Conservation (phyloP, 202 grass and related monocot genomes). For the Digitaria exilis region DNA sequence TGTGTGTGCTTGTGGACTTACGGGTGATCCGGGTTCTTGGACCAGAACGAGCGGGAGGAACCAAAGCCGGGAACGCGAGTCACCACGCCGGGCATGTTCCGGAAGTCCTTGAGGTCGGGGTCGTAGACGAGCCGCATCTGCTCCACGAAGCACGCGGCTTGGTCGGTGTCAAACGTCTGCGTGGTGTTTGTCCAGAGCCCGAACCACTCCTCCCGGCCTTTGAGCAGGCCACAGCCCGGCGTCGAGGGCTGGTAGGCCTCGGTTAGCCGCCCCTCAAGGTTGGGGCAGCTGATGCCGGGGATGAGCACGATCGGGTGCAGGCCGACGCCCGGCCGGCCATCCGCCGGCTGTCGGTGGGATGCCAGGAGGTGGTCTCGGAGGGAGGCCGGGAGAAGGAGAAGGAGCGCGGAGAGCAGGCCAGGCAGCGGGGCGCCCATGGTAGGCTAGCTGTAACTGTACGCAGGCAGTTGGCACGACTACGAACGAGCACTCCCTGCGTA, state of each 20-base stretch:
- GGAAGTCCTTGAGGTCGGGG: slow-evolving; percentile 46
- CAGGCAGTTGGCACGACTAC: too few relatives aligned
- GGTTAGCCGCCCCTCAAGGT: slow-evolving; percentile 56
- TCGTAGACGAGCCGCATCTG: slow-evolving; percentile 54
- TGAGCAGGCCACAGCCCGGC: background rate
- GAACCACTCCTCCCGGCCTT: slow-evolving; percentile 38
- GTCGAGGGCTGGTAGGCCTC: slow-evolving; percentile 50
- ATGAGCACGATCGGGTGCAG: slow-evolving; percentile 54
- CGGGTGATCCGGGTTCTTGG: slow-evolving; percentile 31
- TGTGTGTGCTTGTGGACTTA: slow-evolving; percentile 20
- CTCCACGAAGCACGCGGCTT: slow-evolving; percentile 46
- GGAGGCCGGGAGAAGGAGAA: too few relatives aligned
- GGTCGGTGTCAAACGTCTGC: too few relatives aligned
- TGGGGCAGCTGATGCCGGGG: slow-evolving; percentile 41
- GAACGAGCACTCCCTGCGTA: too few relatives aligned
- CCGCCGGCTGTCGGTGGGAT: too few relatives aligned
- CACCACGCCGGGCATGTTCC: slow-evolving; percentile 43
- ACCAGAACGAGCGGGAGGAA: slow-evolving; percentile 23
- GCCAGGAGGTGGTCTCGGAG: too few relatives aligned
- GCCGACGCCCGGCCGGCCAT: background rate
- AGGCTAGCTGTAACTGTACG: too few relatives aligned
- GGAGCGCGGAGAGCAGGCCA: too few relatives aligned
- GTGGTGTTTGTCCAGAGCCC: slow-evolving; percentile 34
- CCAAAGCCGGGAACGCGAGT: slow-evolving; percentile 47
- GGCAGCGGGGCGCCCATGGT: too few relatives aligned